Percentiles rank a stretch among this genome's conserved stretches.
Conservation (phyloP, 2,329 filamentous ascomycete genomes). For the Fusarium sp. region DNA sequence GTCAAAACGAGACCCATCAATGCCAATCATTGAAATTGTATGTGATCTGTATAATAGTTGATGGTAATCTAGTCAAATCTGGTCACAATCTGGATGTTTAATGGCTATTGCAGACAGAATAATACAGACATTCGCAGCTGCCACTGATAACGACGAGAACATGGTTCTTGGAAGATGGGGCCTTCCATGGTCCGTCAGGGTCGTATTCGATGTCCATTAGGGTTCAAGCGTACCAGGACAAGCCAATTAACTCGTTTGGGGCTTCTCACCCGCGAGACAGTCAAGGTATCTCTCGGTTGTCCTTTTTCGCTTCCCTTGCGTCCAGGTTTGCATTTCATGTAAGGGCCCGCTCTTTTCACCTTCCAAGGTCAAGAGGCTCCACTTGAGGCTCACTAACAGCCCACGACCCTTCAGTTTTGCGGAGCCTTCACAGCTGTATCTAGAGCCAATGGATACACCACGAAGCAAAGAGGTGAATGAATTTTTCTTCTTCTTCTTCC, state of each 20-base stretch:
- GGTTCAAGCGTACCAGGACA: neutral
- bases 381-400: constrained; percentile 40
- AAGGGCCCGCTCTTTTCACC: constrained; percentile 22
- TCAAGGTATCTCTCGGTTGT: constrained; percentile 3
- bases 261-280: constrained; percentile 12
- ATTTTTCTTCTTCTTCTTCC: constrained; percentile 1
- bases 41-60: constrained; percentile 7
- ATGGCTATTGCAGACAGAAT: neutral
- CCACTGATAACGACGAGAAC: neutral
- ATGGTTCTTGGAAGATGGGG: neutral
- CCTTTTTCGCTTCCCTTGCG: constrained; percentile 4
- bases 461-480: neutral
- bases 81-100: neutral
- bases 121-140: neutral
- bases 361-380: constrained; percentile 26
- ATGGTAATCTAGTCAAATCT: neutral
- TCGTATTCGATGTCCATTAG: constrained; percentile 3
- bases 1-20: constrained; percentile 17
- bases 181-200: neutral
- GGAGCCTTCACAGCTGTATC: constrained; percentile 14
- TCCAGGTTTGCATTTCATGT: constrained; percentile 11
- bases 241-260: constrained; percentile 8
- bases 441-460: neutral
- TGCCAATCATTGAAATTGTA: neutral
- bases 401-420: constrained; percentile 24